phyloP scores from a whole-genome alignment of 2,329 filamentous ascomycete genomes.

The Lachnellula arida region DNA sequence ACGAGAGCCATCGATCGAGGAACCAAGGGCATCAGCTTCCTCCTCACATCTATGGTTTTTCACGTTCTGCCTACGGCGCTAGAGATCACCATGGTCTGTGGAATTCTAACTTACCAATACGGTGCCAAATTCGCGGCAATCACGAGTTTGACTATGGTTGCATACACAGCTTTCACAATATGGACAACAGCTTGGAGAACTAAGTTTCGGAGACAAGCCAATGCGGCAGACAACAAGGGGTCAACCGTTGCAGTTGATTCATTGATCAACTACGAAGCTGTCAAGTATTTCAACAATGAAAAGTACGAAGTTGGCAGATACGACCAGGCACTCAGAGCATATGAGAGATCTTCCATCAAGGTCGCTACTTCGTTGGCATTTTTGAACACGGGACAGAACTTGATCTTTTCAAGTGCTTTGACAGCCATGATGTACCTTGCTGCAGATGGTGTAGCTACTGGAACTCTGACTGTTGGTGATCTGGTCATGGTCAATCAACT shows the following conservation, averaged over 20 bases:
- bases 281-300: constrained; percentile 99
- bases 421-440: constrained; percentile 99
- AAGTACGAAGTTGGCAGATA: constrained; percentile 89
- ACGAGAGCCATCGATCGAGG: constrained; percentile 93
- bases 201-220: constrained; percentile 90
- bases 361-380: constrained; percentile 90
- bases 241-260: constrained; percentile 96
- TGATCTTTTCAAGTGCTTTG: constrained; percentile 92
- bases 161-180: constrained; percentile 96
- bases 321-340: constrained; percentile 77
- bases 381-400: constrained; percentile 90
- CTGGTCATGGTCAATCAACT: constrained; percentile 99
- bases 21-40: constrained; percentile 96
- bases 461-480: constrained; percentile 84
- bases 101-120: constrained; percentile 94
- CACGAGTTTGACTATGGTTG: constrained; percentile 84
- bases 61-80: constrained; percentile 90
- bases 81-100: constrained; percentile 93
- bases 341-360: constrained; percentile 94
- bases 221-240: constrained; percentile 91
- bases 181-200: constrained; percentile 95
- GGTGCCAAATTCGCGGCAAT: constrained; percentile 88
- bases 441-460: constrained; percentile 78
- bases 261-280: constrained; percentile 96
- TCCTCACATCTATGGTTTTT: constrained; percentile 97